Evolutionary conservation across 208 protist genomes (phyloP).

Genomic region (Vickermania spadyakhi): DNA sequence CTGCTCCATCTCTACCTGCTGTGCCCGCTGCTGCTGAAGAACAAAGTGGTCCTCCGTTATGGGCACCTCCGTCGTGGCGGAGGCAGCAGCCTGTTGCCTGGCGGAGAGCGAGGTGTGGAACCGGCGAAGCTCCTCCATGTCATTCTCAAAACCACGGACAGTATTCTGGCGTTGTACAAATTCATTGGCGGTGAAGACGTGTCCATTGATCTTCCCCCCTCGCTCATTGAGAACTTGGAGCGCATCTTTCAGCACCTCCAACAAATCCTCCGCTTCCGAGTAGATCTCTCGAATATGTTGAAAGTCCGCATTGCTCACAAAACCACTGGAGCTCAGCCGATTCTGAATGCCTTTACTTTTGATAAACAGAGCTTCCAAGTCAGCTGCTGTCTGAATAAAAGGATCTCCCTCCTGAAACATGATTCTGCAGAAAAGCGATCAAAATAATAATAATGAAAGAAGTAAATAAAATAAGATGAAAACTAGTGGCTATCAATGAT

Average conservation of each 20-base stretch:
- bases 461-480: too few species aligned
- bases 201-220: constrained; percentile 55
- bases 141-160: constrained; percentile 40
- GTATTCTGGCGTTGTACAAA: constrained; percentile 68
- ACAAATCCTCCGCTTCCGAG: constrained; percentile 33
- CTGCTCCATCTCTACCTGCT: constrained; percentile 44
- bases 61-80: constrained; percentile 7
- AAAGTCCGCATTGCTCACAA: constrained; percentile 26
- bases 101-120: constrained; percentile 18
- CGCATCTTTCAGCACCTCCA: constrained; percentile 45
- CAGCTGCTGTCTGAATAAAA: constrained; percentile 64
- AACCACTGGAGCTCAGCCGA: constrained; percentile 34
- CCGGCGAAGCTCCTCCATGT: constrained; percentile 24
- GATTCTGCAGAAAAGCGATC: too few species aligned
- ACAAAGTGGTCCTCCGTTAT: constrained; percentile 34
- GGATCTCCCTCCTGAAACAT: constrained; percentile 35
- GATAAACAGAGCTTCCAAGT: constrained; percentile 40
- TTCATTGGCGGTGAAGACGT: constrained; percentile 76
- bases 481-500: too few species aligned
- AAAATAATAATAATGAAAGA: too few species aligned
- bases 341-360: constrained; percentile 41
- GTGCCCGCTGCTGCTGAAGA: constrained; percentile 36
- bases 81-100: constrained; percentile 6
- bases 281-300: constrained; percentile 29
- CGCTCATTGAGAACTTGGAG: constrained; percentile 49